Evolutionary conservation across 2,329 filamentous ascomycete genomes (phyloP).

Genomic region (Scedosporium apiospermum): DNA sequence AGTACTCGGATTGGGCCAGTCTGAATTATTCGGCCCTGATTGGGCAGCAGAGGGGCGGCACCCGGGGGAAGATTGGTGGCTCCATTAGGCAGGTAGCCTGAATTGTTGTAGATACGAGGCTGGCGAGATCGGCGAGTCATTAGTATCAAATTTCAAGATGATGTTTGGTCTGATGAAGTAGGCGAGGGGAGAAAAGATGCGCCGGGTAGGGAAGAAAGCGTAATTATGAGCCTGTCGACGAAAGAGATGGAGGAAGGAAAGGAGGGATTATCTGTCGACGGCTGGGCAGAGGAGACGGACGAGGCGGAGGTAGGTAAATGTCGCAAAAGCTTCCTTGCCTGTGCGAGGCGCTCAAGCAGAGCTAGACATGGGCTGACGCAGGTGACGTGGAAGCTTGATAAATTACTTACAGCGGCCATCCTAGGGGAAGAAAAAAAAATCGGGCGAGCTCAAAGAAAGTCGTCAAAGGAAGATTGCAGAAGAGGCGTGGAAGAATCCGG

Average conservation of each 20-base stretch:
- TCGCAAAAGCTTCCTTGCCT: not conserved
- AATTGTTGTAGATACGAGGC: slow-evolving; percentile 37
- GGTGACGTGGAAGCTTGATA: not conserved
- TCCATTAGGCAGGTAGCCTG: slow-evolving; percentile 56
- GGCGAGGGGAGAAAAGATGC: not conserved
- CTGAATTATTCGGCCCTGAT: slow-evolving; percentile 58
- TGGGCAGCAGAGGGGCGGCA: slow-evolving; percentile 55
- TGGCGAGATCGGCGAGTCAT: slow-evolving; percentile 12
- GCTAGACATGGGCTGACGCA: not conserved
- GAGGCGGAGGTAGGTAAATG: not conserved
- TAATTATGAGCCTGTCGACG: not conserved
- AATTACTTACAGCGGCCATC: slow-evolving; percentile 6
- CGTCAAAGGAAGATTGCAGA: not conserved
- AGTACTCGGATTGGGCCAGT: slow-evolving; percentile 57
- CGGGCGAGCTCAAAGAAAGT: not conserved
- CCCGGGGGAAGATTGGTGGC: slow-evolving; percentile 37
- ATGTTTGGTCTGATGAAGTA: not conserved
- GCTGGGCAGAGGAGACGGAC: not conserved
- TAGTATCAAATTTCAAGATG: not conserved
- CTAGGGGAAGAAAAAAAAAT: not conserved
- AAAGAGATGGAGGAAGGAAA: not conserved
- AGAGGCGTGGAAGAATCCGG: not conserved
- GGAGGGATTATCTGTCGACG: not conserved
- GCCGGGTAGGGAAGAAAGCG: not conserved
- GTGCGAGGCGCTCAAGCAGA: not conserved